Evolutionary conservation across 164 flowering plant genomes (phyloP), one percentile per base, ranked within the genome.

Genomic region (Buxus sempervirens): DNA sequence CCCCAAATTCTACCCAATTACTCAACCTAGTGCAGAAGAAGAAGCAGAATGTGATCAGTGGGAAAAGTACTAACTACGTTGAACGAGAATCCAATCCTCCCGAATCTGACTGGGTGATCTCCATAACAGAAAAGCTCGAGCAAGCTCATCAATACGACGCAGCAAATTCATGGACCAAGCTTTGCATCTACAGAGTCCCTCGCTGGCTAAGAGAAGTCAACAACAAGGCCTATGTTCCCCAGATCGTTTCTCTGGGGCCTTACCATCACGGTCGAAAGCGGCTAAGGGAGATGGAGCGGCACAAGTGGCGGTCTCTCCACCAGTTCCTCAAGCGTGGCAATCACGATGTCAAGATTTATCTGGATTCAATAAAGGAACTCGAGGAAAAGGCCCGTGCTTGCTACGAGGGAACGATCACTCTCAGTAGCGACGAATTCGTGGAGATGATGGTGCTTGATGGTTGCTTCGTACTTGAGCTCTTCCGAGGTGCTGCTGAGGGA

Each of bases 371-470:
- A n/a, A n/a, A n/a, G n/a, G n/a, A n/a, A n/a, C n/a, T n/a, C n/a
- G n/a, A n/a, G n/a, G 88, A 85, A 38, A 79, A 53, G n/a, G 81
- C 86, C 12, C 85, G 89, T 0, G 72, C 80, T 12, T 90, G 93
- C 64, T 90, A 90, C 38, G 88, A 85, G 60, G 91, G 85, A 76
- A 83, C 77, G 73, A 81, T 63, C n/a, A n/a, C n/a, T n/a, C n/a
- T n/a, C n/a, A n/a, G n/a, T n/a, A n/a, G n/a, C n/a, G n/a, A n/a
- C n/a, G 88, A 84, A 20, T 86, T 88, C 42, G 81, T 83, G 4
- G 86, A 88, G 56, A 84, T 84, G 89, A 64, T 86, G 90, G 84
- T 90, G 28, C 83, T 86, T 20, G 89, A 88, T 67, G 89, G 91
- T 9, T 84, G 87, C 70, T 88, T 88, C 63, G 71, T 83, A 13